Percentiles rank a stretch among this genome's conserved stretches.
These are phyloP conservation scores for Saccharomycopsis crataegensis DNA, from an alignment of 1,139 yeast species.

Conservation along the genomic window DNA sequence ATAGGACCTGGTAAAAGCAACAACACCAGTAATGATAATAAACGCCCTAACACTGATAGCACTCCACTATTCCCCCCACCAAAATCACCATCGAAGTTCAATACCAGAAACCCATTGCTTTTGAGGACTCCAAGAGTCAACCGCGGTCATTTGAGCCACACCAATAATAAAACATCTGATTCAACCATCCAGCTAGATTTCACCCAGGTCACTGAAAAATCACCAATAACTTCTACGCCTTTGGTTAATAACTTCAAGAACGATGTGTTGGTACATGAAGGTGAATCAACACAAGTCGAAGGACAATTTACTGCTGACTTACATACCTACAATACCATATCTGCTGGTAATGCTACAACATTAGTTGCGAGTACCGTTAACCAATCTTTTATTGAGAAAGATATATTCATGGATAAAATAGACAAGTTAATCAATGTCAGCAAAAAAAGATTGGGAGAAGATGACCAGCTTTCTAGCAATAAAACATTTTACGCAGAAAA, in stretches of 20 bases:
- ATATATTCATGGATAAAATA: conserved; percentile 5
- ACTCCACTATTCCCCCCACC: not conserved
- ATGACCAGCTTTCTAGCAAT: not conserved
- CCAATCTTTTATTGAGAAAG: conserved; percentile 9
- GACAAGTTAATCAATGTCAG: conserved; percentile 2
- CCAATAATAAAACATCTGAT: conserved; percentile 6
- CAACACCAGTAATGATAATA: not conserved
- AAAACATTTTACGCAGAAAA: not conserved
- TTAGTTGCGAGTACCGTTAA: not conserved
- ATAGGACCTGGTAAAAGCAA: not conserved
- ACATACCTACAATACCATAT: not conserved
- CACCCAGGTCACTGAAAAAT: conserved; percentile 10
- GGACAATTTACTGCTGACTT: not conserved
- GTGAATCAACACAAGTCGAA: conserved; percentile 1
- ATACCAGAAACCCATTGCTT: not conserved
- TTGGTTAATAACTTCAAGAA: not conserved
- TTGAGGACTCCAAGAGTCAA: conserved; percentile 6
- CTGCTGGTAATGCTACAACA: not conserved
- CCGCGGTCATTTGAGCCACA: not conserved
- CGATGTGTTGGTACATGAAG: not conserved
- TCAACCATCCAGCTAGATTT: conserved; percentile 16
- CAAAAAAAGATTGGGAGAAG: conserved; percentile 2
- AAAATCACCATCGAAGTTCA: conserved; percentile 1
- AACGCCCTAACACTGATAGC: too few relatives aligned
- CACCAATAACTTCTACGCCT: conserved; percentile 18